Evolutionary conservation across 2,329 filamentous ascomycete genomes (phyloP).

Genomic region (Thielaviopsis musarum): DNA sequence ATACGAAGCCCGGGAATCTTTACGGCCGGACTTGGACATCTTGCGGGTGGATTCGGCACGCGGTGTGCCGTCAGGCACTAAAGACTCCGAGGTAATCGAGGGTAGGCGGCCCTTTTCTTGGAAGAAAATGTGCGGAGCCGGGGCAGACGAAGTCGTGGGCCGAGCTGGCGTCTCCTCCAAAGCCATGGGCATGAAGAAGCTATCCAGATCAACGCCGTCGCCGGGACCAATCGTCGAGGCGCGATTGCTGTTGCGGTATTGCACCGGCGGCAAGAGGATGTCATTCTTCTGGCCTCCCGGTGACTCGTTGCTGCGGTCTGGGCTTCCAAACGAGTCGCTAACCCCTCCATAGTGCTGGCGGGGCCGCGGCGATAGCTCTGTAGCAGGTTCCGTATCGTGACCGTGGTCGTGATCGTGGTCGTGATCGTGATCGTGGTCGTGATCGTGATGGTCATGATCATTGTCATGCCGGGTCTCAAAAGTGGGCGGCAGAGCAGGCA

Average conservation of each 20-base stretch:
- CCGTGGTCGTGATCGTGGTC: constrained; percentile 28
- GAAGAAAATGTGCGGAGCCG: constrained; percentile 78
- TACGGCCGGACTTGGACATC: constrained; percentile 29
- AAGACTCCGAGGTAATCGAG: constrained; percentile 6
- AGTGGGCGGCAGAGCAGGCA: constrained; percentile 73
- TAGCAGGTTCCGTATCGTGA: constrained; percentile 47
- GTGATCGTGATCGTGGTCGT: constrained; percentile 36
- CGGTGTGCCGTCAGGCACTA: constrained; percentile 1
- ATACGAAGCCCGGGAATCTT: constrained; percentile 23
- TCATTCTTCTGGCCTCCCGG: constrained; percentile 31
- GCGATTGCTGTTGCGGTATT: constrained; percentile 61
- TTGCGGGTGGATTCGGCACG: constrained; percentile 23
- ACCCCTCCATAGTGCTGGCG: constrained; percentile 22
- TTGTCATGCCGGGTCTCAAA: background rate
- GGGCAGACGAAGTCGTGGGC: constrained; percentile 33
- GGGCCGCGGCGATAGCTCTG: constrained; percentile 50
- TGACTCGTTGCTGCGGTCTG: constrained; percentile 6
- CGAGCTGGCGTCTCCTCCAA: constrained; percentile 46
- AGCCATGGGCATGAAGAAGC: constrained; percentile 61
- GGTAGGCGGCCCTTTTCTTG: constrained; percentile 62
- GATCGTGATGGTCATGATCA: constrained; percentile 6
- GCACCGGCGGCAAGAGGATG: constrained; percentile 55
- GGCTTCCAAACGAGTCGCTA: constrained; percentile 15
- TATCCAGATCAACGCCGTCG: constrained; percentile 39
- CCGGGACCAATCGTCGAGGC: constrained; percentile 45